phyloP scores from a whole-genome alignment of 73 alveolate species.

The Effrenium voratum region DNA sequence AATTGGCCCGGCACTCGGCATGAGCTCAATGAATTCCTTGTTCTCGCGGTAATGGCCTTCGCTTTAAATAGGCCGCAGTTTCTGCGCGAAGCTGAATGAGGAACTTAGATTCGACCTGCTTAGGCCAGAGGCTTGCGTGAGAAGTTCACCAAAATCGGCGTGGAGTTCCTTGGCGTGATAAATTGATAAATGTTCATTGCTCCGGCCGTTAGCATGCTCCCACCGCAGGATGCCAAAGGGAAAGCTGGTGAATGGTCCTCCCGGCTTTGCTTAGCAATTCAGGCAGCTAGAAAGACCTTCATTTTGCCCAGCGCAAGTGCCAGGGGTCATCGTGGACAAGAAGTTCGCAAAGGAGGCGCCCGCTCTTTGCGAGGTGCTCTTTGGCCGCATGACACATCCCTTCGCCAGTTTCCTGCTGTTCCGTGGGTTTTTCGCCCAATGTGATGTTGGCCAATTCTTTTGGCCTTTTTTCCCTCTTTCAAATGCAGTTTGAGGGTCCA shows the following conservation, averaged over 20 bases:
- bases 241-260: slow-evolving; percentile 49
- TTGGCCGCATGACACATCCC: no score
- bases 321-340: slow-evolving; percentile 77
- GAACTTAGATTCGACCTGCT: background rate
- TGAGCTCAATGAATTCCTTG: no score
- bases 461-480: no score
- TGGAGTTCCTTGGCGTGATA: slow-evolving; percentile 24
- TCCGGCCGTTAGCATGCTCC: background rate
- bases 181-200: background rate
- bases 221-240: slow-evolving; percentile 68
- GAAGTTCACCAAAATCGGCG: slow-evolving; percentile 61
- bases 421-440: no score
- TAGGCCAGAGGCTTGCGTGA: slow-evolving; percentile 34
- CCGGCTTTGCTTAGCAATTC: background rate
- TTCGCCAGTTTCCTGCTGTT: no score
- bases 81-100: no score
- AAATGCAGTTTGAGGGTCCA: no score
- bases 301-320: background rate
- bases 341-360: slow-evolving; percentile 62
- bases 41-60: background rate
- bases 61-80: no score
- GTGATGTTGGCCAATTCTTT: no score
- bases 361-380: background rate
- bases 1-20: slow-evolving; percentile 24
- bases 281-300: background rate